phyloP scores from a whole-genome alignment of 768 basidiomycete genomes.

The Leucosporidium yakuticum region DNA sequence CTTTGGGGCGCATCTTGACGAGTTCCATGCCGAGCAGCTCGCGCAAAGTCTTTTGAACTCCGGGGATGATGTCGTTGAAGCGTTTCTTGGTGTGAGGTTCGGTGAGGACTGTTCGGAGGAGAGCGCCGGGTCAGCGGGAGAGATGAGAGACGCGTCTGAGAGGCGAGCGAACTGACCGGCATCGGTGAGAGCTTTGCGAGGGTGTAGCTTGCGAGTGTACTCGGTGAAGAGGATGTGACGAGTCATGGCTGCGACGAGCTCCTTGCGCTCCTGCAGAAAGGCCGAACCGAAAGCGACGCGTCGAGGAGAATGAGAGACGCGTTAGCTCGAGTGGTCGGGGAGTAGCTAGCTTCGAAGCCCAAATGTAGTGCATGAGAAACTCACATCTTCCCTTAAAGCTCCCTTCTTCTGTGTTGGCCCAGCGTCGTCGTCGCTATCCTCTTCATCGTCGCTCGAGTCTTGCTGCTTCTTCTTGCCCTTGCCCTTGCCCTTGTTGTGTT shows the following conservation, averaged over 20 bases:
- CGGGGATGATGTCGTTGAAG: slow-evolving; percentile 60
- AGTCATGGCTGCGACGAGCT: slow-evolving; percentile 65
- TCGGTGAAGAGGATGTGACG: slow-evolving; percentile 77
- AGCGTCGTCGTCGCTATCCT: neutral
- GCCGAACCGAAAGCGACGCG: neutral
- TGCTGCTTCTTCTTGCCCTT: neutral
- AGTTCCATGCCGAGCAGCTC: slow-evolving; percentile 77
- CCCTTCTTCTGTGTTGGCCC: slow-evolving; percentile 10
- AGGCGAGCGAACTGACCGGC: slow-evolving; percentile 52
- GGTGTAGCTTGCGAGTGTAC: slow-evolving; percentile 59
- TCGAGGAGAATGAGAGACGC: too few relatives aligned
- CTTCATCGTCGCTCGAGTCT: neutral
- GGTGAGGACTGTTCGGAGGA: too few relatives aligned
- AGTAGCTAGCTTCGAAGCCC: neutral
- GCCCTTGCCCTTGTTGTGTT: slow-evolving; percentile 4
- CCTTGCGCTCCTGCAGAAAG: slow-evolving; percentile 55
- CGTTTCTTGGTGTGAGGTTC: slow-evolving; percentile 23
- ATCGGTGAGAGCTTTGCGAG: slow-evolving; percentile 79
- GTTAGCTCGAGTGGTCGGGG: too few relatives aligned
- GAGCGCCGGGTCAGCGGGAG: neutral
- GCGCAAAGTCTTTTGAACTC: slow-evolving; percentile 60
- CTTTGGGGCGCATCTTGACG: slow-evolving; percentile 66
- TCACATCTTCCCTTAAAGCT: slow-evolving; percentile 20
- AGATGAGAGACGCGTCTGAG: neutral
- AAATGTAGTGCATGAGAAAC: neutral